Percentiles rank a stretch among this genome's conserved stretches.
These are phyloP conservation scores for Aspergillus pseudoviridinutans DNA, from an alignment of 2,329 filamentous ascomycete species.

Conservation along the genomic window DNA sequence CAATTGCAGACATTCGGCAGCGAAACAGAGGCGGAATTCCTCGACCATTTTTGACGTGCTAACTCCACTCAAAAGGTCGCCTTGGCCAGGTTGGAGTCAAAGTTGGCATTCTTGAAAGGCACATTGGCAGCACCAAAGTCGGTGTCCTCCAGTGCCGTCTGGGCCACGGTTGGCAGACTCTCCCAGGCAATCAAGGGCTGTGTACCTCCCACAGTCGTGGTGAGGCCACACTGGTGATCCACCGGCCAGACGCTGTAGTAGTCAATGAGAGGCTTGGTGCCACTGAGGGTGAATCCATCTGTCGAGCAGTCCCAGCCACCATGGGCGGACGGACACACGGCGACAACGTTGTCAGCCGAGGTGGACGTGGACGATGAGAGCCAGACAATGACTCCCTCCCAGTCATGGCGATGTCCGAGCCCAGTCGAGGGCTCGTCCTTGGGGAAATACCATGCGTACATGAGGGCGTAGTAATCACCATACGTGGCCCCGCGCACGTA, in stretches of 20 bases:
- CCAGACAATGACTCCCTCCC: constrained; percentile 55
- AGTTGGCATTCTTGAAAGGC: constrained; percentile 47
- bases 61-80: constrained; percentile 29
- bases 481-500: constrained; percentile 45
- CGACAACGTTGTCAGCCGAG: constrained; percentile 40
- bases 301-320: constrained; percentile 47
- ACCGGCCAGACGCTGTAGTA: constrained; percentile 49
- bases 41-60: not conserved
- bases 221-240: constrained; percentile 45
- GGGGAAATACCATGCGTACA: constrained; percentile 53
- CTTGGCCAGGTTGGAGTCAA: constrained; percentile 41
- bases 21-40: not conserved
- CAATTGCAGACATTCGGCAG: no score
- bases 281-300: constrained; percentile 37
- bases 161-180: constrained; percentile 43
- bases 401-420: constrained; percentile 53
- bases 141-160: constrained; percentile 42
- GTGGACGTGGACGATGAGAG: constrained; percentile 37
- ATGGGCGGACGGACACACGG: constrained; percentile 52
- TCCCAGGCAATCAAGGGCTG: constrained; percentile 51
- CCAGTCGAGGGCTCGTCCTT: constrained; percentile 46
- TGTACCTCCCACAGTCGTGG: constrained; percentile 37
- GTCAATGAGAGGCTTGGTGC: constrained; percentile 44
- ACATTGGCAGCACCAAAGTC: constrained; percentile 47
- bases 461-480: constrained; percentile 44